Percentiles rank a stretch among this genome's conserved stretches.
Conservation (phyloP, 148 eudicot genomes). For the Camellia japonica region DNA sequence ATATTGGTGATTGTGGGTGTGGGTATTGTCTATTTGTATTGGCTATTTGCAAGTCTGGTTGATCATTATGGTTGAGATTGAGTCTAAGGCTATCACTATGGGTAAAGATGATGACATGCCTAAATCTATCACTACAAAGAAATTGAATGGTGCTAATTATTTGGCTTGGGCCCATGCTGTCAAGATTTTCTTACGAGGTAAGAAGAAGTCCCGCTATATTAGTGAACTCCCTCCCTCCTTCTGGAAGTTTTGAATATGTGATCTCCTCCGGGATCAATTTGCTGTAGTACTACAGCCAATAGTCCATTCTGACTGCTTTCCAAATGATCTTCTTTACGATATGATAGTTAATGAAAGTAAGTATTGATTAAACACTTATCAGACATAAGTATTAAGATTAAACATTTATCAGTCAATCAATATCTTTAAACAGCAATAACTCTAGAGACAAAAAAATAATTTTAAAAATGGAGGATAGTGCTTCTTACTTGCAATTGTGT, state of each 20-base stretch:
- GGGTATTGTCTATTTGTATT: too few relatives aligned
- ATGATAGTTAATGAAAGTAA: background rate
- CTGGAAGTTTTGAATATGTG: background rate
- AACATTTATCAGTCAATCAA: background rate
- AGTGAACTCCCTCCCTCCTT: too few relatives aligned
- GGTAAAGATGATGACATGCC: too few relatives aligned
- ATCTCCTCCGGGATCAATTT: background rate
- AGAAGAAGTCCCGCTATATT: too few relatives aligned
- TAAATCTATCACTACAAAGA: too few relatives aligned
- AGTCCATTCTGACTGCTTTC: background rate
- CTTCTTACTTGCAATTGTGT: slow-evolving; percentile 60
- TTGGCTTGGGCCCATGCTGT: too few relatives aligned
- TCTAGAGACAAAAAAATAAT: background rate
- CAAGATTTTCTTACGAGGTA: too few relatives aligned
- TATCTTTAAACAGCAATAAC: slow-evolving; percentile 1
- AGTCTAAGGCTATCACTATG: too few relatives aligned
- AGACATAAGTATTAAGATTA: background rate
- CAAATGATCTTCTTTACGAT: background rate
- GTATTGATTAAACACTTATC: background rate
- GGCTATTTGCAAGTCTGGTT: too few relatives aligned
- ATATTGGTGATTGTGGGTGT: too few relatives aligned
- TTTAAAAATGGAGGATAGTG: slow-evolving; percentile 8
- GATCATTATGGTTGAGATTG: too few relatives aligned
- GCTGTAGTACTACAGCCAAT: background rate
- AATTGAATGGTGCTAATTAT: too few relatives aligned